Base-by-base conservation (phyloP, 1,284 basidiomycete species). In the Gyrodon tennesseensis region DNA sequence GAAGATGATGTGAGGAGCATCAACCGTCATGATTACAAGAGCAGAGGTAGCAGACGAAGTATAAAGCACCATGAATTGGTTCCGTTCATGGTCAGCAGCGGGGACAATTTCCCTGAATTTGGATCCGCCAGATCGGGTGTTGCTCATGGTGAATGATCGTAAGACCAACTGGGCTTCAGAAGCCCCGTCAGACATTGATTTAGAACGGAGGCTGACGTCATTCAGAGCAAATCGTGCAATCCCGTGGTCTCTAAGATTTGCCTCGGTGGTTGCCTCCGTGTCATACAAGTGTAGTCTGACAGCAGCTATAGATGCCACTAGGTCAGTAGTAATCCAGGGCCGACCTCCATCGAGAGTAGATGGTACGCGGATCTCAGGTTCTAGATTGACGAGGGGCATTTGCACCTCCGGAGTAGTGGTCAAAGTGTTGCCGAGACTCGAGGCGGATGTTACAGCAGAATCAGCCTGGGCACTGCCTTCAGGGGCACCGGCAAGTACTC, bases 101-200 rank as follows among this genome's bases (percentile, higher is more conserved):
- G 97, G 97, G 65, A 99, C 92, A 65, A 99, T 96, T 75, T 99
- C 96, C 56, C 96, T 86, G 81, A 96, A 98, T 72, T 88, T 91
- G 25, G 93, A 92, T 62, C 83, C 83, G 12, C 93, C 92, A 0
- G 91, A 85, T 56, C 91, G 84, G 8, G 91, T 98, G 75, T 96
- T 97, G 73, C 86, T 89, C 81, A 98, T 91, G 0, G 94, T 95
- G 73, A 99, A 90, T 0, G 96, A 94, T 73, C 91, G 90, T 40
- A 99, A 80, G 44, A 94, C 83, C 57, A 98, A 80, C 77, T 98
- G 95, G 5, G 91, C 89, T 76, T 98, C 94, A 68, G 88, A 84
- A 15, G 94, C 87, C 29, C 90, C 89, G 75, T 96, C 88, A 23
- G 91, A 92, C 29, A 96, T 82, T 75, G 88, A 83, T 79, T 98